phyloP scores from a whole-genome alignment of 148 eudicot genomes.

The Fallopia convolvulus region DNA sequence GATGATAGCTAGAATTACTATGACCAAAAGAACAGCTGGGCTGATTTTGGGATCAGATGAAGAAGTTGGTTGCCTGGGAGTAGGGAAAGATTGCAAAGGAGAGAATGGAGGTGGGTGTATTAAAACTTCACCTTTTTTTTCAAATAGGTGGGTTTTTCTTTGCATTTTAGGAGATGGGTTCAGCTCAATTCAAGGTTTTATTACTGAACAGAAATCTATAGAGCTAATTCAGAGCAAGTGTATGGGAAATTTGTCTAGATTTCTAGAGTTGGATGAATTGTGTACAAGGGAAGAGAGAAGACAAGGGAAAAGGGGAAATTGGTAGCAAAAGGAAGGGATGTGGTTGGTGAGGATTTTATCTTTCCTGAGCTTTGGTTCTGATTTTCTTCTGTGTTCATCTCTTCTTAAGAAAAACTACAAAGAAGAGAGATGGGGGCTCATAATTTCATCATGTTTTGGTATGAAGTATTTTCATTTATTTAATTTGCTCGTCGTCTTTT shows the following conservation, averaged over 20 bases:
- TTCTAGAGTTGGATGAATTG: too few species aligned
- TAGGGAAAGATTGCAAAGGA: constrained; percentile 16
- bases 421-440: too few species aligned
- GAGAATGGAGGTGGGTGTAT: constrained; percentile 19
- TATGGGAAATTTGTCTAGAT: neutral
- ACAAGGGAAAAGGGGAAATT: neutral
- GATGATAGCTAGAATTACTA: constrained; percentile 36
- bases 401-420: neutral
- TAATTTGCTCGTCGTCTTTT: neutral
- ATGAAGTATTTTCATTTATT: neutral
- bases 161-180: constrained; percentile 21
- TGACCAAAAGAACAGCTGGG: constrained; percentile 35
- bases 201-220: neutral
- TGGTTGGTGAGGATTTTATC: constrained; percentile 6
- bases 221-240: neutral
- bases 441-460: neutral
- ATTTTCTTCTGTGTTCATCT: neutral
- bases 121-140: constrained; percentile 14
- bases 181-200: neutral
- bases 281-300: too few species aligned
- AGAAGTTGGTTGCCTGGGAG: neutral
- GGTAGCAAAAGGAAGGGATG: neutral
- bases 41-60: constrained; percentile 33
- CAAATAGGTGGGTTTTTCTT: constrained; percentile 16
- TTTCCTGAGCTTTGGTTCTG: neutral